Base-by-base conservation (phyloP, 2,329 filamentous ascomycete species). In the Onygena corvina region DNA sequence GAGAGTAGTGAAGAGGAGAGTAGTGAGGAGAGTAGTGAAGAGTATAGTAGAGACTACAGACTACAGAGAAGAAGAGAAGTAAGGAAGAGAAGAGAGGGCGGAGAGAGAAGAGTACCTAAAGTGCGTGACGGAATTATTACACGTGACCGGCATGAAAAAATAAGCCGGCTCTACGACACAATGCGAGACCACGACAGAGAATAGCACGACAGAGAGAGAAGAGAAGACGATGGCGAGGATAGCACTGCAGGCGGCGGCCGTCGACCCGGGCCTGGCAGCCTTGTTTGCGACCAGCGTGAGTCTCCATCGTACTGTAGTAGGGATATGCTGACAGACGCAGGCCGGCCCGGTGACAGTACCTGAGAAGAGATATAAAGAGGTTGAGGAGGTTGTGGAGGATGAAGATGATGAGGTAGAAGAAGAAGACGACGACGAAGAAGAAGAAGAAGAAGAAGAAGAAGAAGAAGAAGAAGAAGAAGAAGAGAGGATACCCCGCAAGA, bases 201-300 rank as follows among this genome's bases (percentile, higher is more conserved):
- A n/a, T n/a, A n/a, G n/a, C n/a, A n/a, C n/a, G n/a, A n/a, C n/a
- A n/a, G n/a, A n/a, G n/a, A n/a, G n/a, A n/a, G n/a, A n/a, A n/a
- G n/a, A n/a, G n/a, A n/a, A 11, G 8, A 18, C 20, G 21, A 16
- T 18, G 1, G 36, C 18, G 4, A 48, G 80, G 11, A 31, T 34
- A 34, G 18, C 47, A 45, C 18, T 40, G 11, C 18, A 11, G 21
- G 36, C 81, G 48, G 76, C 76, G 64, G 72, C 74, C 52, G 71
- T 87, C 52, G 83, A 88, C 70, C 81, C 83, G 63, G 69, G 74
- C 50, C 71, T 88, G 56, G 74, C 81, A 59, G 80, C 81, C 53
- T 73, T 88, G 33, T 88, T 88, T 67, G 75, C 81, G 50, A 71
- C 75, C 50, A 87, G 84, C 71, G 83, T 86, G 75, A 70, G 81